Evolutionary conservation across 1,139 yeast genomes (phyloP).

Genomic region (Saccharomyces hybrid): DNA sequence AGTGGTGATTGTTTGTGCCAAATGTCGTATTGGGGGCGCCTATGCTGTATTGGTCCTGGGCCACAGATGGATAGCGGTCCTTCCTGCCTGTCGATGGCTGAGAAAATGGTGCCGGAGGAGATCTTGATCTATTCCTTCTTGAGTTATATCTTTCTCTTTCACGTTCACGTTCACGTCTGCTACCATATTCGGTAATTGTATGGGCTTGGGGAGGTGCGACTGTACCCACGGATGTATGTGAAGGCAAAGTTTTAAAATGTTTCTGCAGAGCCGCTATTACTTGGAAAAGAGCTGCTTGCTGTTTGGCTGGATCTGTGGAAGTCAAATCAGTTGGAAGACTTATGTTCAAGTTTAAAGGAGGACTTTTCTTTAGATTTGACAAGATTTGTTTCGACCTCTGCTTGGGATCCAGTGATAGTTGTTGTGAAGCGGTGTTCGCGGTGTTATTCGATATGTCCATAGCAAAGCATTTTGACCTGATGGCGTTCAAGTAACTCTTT

Average conservation of each 20-base stretch:
- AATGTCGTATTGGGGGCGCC: constrained; percentile 17
- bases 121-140: constrained; percentile 34
- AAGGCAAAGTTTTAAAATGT: constrained; percentile 11
- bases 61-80: constrained; percentile 3
- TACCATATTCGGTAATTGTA: constrained; percentile 25
- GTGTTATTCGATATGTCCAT: constrained; percentile 27
- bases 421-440: constrained; percentile 18
- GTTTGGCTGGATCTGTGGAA: constrained; percentile 30
- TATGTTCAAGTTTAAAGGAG: constrained; percentile 17
- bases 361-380: constrained; percentile 16
- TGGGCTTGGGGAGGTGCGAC: constrained; percentile 8
- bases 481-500: constrained; percentile 44
- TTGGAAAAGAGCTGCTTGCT: constrained; percentile 41
- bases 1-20: constrained; percentile 29
- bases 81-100: constrained; percentile 10
- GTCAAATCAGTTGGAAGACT: constrained; percentile 18
- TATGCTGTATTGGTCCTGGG: constrained; percentile 10
- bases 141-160: constrained; percentile 20
- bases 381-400: constrained; percentile 34
- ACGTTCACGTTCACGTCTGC: constrained; percentile 30
- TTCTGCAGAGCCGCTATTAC: constrained; percentile 36
- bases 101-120: constrained; percentile 16
- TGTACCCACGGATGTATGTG: constrained; percentile 1
- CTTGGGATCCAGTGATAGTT: constrained; percentile 41
- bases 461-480: constrained; percentile 54